Percentiles rank a stretch among this genome's conserved stretches.
phyloP scores from a whole-genome alignment of 2,329 filamentous ascomycete genomes.

The Colletotrichum orchidophilum region DNA sequence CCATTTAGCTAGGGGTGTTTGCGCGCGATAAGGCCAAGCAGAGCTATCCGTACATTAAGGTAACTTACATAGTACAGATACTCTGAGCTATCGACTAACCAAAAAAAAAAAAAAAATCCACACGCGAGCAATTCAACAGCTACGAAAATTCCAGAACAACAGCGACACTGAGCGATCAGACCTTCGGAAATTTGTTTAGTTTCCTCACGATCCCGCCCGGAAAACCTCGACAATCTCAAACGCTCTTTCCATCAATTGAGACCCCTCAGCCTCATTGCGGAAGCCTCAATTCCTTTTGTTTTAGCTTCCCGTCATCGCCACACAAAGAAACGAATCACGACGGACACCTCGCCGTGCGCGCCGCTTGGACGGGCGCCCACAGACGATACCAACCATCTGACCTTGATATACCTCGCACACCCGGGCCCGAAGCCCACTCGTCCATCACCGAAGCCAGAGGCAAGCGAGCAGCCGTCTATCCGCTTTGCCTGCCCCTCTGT shows the following conservation, averaged over 20 bases:
- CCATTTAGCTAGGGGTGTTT: neutral
- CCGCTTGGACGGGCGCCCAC: slow-evolving; percentile 27
- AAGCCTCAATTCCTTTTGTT: slow-evolving; percentile 12
- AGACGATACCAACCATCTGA: slow-evolving; percentile 29
- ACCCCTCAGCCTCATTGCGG: slow-evolving; percentile 27
- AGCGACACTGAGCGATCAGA: slow-evolving; percentile 10
- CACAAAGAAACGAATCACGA: neutral
- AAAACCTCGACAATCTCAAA: slow-evolving; percentile 11
- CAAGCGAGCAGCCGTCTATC: neutral
- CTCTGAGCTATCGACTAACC: neutral
- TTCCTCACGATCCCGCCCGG: neutral
- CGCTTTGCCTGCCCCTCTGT: neutral
- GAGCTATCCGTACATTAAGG: neutral
- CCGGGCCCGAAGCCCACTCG: slow-evolving; percentile 25
- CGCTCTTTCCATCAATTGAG: slow-evolving; percentile 22
- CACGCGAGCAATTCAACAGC: neutral
- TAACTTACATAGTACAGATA: neutral
- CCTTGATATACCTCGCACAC: slow-evolving; percentile 15
- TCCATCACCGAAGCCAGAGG: slow-evolving; percentile 14
- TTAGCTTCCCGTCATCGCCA: slow-evolving; percentile 25
- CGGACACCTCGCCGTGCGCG: slow-evolving; percentile 10
- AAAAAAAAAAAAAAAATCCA: neutral
- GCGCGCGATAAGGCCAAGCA: neutral
- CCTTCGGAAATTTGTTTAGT: slow-evolving; percentile 9
- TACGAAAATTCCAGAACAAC: neutral